These are phyloP conservation scores for Botrytis galanthina DNA, from an alignment of 2,329 filamentous ascomycete genomes.

Conservation along the genomic window DNA sequence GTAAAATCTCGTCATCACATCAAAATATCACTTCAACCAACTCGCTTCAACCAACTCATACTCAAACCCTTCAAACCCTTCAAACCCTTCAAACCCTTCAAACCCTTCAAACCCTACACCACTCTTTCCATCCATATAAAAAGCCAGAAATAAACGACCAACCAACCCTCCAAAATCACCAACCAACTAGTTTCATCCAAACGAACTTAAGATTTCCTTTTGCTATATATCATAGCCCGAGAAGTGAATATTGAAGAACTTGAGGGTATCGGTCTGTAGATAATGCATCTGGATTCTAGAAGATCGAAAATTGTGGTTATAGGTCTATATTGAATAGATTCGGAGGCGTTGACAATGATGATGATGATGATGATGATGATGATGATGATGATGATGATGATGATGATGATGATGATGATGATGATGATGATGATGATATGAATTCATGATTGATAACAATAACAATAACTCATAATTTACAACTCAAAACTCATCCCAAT, in stretches of 20 bases:
- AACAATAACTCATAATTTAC: too few species aligned
- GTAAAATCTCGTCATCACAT: too few species aligned
- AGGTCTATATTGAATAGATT: not conserved
- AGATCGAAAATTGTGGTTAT: not conserved
- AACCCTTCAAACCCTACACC: not conserved
- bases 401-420: not conserved
- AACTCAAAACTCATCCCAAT: too few species aligned
- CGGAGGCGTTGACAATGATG: not conserved
- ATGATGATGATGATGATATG: not conserved
- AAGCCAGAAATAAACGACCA: not conserved
- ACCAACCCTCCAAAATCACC: not conserved
- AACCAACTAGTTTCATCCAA: not conserved
- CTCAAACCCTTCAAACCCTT: not conserved
- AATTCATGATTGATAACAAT: not conserved
- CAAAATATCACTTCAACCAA: not conserved
- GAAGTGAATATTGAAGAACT: not conserved
- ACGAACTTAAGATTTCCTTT: not conserved
- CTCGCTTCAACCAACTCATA: not conserved
- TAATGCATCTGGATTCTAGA: accelerated
- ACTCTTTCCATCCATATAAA: not conserved
- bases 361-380: too few species aligned
- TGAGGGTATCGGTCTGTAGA: too few species aligned
- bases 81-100: not conserved
- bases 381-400: too few species aligned
- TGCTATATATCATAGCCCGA: accelerated